phyloP scores from a whole-genome alignment of 441 rosid genomes.

The Pelargonium fulgidum region DNA sequence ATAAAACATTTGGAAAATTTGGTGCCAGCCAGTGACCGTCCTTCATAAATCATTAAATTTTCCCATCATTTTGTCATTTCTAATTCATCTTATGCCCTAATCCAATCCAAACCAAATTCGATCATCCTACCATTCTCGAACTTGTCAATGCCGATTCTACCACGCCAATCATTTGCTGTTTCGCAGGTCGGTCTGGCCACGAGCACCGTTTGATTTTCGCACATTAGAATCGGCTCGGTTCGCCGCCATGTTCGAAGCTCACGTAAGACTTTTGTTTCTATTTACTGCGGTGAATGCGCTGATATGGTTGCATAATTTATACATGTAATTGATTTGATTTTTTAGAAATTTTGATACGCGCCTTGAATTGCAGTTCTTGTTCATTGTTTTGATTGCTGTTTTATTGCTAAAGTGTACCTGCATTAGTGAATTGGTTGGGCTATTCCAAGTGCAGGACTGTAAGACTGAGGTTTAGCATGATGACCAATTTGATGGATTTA shows the following conservation, averaged over 20 bases:
- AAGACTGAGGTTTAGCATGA: too few species aligned
- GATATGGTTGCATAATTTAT: neutral
- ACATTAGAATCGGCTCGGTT: constrained; percentile 15
- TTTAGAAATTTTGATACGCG: too few species aligned
- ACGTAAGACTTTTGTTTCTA: constrained; percentile 38
- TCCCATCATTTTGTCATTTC: constrained; percentile 12
- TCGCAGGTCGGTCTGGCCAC: neutral
- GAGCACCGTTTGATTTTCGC: constrained; percentile 1
- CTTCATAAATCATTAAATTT: neutral
- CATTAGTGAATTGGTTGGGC: too few species aligned
- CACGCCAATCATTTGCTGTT: constrained; percentile 34
- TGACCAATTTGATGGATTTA: too few species aligned
- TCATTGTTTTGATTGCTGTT: too few species aligned
- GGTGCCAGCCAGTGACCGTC: too few species aligned
- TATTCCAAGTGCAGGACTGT: too few species aligned
- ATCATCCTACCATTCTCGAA: neutral
- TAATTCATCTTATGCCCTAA: constrained; percentile 8
- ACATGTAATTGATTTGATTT: neutral
- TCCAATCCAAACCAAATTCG: neutral
- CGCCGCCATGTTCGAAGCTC: constrained; percentile 80
- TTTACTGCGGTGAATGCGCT: neutral
- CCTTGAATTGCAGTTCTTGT: too few species aligned
- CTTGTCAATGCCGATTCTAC: constrained; percentile 29
- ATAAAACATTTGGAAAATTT: too few species aligned
- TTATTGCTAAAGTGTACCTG: too few species aligned